These are phyloP conservation scores for Arctium lappa DNA, from an alignment of 129 eudicot species.

Conservation along the genomic window DNA sequence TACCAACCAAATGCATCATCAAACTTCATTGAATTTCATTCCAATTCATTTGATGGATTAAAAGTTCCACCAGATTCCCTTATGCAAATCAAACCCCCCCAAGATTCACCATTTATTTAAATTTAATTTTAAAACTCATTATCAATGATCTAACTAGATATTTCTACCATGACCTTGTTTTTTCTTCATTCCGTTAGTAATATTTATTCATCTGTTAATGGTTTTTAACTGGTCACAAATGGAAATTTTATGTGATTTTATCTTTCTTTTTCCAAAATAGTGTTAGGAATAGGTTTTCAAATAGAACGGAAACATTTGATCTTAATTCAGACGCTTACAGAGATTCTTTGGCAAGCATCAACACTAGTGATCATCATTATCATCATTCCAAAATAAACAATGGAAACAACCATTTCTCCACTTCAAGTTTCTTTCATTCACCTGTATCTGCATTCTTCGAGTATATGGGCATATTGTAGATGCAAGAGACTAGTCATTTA, in stretches of 20 bases:
- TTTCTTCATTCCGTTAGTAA: not conserved
- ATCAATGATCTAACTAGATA: not conserved
- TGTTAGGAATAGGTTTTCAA: conserved; percentile 39
- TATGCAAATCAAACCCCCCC: no score
- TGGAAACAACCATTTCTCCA: conserved; percentile 45
- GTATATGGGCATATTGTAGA: conserved; percentile 55
- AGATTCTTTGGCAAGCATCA: conserved; percentile 25
- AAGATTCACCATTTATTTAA: no score
- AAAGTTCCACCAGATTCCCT: no score
- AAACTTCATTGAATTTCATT: no score
- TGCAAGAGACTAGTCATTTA: conserved; percentile 21
- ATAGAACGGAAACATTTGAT: conserved; percentile 51
- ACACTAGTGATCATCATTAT: conserved; percentile 1
- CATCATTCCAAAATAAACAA: conserved; percentile 25
- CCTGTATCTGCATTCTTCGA: conserved; percentile 66
- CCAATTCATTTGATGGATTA: no score
- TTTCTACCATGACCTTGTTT: not conserved
- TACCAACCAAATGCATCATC: no score
- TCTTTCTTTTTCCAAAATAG: not conserved
- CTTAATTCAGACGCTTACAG: conserved; percentile 50
- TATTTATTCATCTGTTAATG: not conserved
- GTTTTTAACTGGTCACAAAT: not conserved
- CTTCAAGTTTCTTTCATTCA: conserved; percentile 51
- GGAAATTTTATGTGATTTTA: not conserved
- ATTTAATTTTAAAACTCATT: not conserved